Percentiles rank a stretch among this genome's conserved stretches.
Evolutionary conservation across 2,329 filamentous ascomycete species (phyloP).

Genomic region (Colletotrichum navitas): DNA sequence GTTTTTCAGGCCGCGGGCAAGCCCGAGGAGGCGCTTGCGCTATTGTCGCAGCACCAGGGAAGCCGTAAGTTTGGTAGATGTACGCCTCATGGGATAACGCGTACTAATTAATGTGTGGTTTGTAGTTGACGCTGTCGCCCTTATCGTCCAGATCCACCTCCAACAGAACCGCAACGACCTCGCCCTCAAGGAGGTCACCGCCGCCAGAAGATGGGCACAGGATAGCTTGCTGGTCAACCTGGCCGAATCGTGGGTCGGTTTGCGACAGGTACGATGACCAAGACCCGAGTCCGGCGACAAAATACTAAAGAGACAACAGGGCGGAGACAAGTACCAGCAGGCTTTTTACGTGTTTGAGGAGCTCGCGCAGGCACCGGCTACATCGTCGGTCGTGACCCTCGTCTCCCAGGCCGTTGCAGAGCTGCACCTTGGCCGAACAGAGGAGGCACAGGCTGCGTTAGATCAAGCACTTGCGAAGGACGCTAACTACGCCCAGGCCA

Average conservation of each 20-base stretch:
- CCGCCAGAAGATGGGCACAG: conserved; percentile 93
- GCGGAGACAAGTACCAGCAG: conserved; percentile 95
- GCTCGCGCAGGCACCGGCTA: conserved; percentile 87
- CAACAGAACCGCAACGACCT: conserved; percentile 92
- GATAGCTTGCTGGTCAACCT: conserved; percentile 94
- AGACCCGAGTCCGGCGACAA: not conserved
- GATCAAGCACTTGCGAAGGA: conserved; percentile 84
- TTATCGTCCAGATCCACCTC: conserved; percentile 93
- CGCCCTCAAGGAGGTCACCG: conserved; percentile 87
- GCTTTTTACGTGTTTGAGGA: conserved; percentile 99
- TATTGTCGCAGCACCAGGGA: conserved; percentile 87
- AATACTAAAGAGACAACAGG: conserved; percentile 64
- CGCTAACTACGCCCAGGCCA: conserved; percentile 76
- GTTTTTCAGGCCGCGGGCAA: conserved; percentile 84
- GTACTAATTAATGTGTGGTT: conserved; percentile 34
- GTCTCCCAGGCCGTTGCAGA: conserved; percentile 93
- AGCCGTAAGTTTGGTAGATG: conserved; percentile 72
- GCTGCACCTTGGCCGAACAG: conserved; percentile 87
- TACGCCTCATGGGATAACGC: not conserved
- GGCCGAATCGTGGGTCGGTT: conserved; percentile 93
- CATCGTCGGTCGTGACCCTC: conserved; percentile 80
- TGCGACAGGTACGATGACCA: conserved; percentile 76
- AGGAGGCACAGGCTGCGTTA: conserved; percentile 89
- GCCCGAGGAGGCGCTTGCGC: conserved; percentile 84
- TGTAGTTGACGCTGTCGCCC: conserved; percentile 79